Conservation (phyloP, 2,329 filamentous ascomycete genomes). For the Aspergillus terreus region DNA sequence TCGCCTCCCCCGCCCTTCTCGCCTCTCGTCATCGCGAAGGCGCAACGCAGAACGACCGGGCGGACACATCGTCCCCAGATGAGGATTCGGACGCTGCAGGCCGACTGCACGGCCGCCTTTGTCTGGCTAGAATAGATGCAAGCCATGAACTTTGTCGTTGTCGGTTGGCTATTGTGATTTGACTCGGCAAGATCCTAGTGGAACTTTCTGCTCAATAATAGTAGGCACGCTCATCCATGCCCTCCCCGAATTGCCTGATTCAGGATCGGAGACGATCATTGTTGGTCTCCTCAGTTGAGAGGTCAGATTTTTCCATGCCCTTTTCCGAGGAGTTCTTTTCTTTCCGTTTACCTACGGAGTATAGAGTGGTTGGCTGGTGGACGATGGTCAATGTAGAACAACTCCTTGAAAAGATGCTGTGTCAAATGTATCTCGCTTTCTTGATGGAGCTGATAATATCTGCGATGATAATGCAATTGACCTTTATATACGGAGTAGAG, state of each 20-base stretch:
- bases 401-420: no score
- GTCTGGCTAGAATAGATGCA: slow-evolving; percentile 12
- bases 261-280: slow-evolving; percentile 1
- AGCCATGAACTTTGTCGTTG: slow-evolving; percentile 15
- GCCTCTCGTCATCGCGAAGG: not conserved
- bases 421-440: no score
- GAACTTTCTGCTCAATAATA: slow-evolving; percentile 9
- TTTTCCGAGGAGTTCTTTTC: not conserved
- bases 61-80: not conserved
- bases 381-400: no score
- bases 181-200: slow-evolving; percentile 9
- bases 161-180: slow-evolving; percentile 9
- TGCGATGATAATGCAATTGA: no score
- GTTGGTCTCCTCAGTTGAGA: slow-evolving; percentile 4
- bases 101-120: slow-evolving; percentile 2
- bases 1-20: not conserved
- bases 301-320: not conserved
- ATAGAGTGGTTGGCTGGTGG: not conserved
- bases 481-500: no score
- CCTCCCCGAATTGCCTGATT: slow-evolving; percentile 5
- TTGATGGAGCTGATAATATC: no score
- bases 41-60: not conserved
- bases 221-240: slow-evolving; percentile 6
- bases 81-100: not conserved
- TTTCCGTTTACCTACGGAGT: not conserved